Percentiles rank a stretch among this genome's conserved stretches.
Evolutionary conservation across 1,139 yeast species (phyloP).

Genomic region (Magnusiomyces sp.): DNA sequence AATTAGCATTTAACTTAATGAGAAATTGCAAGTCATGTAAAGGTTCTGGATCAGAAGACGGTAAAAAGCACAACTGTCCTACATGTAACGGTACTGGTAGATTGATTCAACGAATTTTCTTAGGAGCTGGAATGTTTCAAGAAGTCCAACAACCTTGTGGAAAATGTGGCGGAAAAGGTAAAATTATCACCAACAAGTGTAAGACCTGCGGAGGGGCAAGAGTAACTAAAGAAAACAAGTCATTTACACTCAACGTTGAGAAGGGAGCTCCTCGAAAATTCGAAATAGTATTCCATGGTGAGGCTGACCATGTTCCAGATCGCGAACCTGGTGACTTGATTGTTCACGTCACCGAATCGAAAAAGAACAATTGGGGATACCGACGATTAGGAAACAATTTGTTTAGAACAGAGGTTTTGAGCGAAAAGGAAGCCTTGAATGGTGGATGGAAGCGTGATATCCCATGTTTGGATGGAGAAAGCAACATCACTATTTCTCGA

Average conservation of each 20-base stretch:
- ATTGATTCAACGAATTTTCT: constrained; percentile 55
- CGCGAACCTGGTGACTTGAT: constrained; percentile 72
- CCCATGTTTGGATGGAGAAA: constrained; percentile 55
- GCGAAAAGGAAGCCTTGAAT: constrained; percentile 56
- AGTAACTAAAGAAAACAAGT: constrained; percentile 47
- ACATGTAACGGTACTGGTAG: constrained; percentile 73
- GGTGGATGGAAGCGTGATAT: constrained; percentile 78
- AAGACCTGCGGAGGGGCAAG: constrained; percentile 62
- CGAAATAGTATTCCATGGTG: constrained; percentile 55
- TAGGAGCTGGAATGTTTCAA: constrained; percentile 89
- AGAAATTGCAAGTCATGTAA: constrained; percentile 67
- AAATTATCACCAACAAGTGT: constrained; percentile 56
- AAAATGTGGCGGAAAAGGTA: constrained; percentile 71
- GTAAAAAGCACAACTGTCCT: constrained; percentile 52
- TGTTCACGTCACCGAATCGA: constrained; percentile 42
- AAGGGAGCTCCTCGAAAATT: constrained; percentile 65
- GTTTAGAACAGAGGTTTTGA: constrained; percentile 73
- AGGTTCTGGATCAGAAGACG: constrained; percentile 83
- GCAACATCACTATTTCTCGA: constrained; percentile 43
- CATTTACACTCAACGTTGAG: constrained; percentile 52
- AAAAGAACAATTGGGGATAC: constrained; percentile 56
- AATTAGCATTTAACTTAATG: constrained; percentile 59
- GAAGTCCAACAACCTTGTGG: constrained; percentile 75
- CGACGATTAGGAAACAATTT: constrained; percentile 67
- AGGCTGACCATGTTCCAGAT: constrained; percentile 80